phyloP scores from a whole-genome alignment of 352 stramenopile species.

The Globisporangium cylindrosporum region DNA sequence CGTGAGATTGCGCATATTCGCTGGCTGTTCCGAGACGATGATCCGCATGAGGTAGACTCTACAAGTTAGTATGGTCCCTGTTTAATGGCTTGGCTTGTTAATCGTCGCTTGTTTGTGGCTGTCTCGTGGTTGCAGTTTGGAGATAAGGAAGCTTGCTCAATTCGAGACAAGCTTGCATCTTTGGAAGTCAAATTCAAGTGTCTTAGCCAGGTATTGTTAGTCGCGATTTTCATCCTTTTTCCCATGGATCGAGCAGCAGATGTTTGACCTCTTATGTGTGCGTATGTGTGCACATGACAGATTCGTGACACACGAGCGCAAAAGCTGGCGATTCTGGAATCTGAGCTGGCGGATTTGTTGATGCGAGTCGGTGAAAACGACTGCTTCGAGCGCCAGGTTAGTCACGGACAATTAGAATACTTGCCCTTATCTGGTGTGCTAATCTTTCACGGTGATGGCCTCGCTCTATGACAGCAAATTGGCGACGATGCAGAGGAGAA shows the following conservation, averaged over 20 bases:
- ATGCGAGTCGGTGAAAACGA: background rate
- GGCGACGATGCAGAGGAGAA: conserved; percentile 8
- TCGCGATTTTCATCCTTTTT: background rate
- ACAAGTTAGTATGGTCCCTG: background rate
- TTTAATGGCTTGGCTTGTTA: background rate
- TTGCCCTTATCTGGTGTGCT: background rate
- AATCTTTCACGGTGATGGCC: background rate
- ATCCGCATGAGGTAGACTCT: conserved; percentile 18
- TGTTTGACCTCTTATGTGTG: background rate
- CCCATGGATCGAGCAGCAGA: background rate
- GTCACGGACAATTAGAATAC: background rate
- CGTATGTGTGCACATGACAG: conserved; percentile 1
- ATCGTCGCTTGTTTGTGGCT: background rate
- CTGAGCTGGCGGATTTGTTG: conserved; percentile 2
- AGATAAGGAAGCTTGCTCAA: conserved; percentile 5
- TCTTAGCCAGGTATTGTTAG: conserved; percentile 27
- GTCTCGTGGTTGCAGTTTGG: conserved; percentile 9
- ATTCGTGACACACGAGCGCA: conserved; percentile 7
- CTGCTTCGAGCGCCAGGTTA: background rate
- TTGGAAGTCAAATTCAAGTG: conserved; percentile 42
- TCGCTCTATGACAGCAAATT: background rate
- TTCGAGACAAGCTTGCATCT: conserved; percentile 31
- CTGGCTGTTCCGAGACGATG: conserved; percentile 28
- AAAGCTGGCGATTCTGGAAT: background rate
- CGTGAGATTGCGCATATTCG: conserved; percentile 34